Evolutionary conservation across 2,329 filamentous ascomycete genomes (phyloP).

Genomic region (Diaporthe capsici): DNA sequence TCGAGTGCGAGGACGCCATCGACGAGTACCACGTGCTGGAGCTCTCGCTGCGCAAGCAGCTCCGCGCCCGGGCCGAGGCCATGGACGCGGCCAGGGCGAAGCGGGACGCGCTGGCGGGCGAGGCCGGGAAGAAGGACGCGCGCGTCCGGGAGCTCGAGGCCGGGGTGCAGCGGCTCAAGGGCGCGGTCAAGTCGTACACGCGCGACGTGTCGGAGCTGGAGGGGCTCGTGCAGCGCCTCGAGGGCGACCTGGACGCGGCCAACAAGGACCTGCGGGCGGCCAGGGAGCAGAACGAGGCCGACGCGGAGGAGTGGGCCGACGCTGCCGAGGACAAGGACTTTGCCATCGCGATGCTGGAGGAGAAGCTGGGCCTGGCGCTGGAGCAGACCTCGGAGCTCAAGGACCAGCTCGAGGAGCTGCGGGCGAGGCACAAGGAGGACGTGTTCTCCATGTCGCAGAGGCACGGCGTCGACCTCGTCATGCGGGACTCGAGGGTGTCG

Average conservation of each 20-base stretch:
- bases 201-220: conserved; percentile 69
- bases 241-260: conserved; percentile 54
- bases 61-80: conserved; percentile 65
- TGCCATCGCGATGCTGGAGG: conserved; percentile 59
- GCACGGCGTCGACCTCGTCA: conserved; percentile 63
- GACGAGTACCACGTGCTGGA: conserved; percentile 73
- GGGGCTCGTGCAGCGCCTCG: conserved; percentile 62
- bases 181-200: conserved; percentile 66
- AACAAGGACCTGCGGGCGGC: conserved; percentile 44
- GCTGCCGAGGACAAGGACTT: conserved; percentile 55
- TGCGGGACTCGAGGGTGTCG: conserved; percentile 63
- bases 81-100: conserved; percentile 64
- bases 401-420: conserved; percentile 55
- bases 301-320: conserved; percentile 52
- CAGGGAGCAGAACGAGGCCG: conserved; percentile 49
- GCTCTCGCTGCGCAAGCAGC: conserved; percentile 68
- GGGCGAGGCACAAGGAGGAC: conserved; percentile 46
- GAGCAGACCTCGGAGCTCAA: conserved; percentile 56
- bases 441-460: conserved; percentile 53
- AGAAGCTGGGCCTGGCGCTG: conserved; percentile 58
- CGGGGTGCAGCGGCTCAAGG: conserved; percentile 64
- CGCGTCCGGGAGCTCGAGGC: conserved; percentile 63
- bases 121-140: conserved; percentile 51
- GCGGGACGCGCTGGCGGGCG: conserved; percentile 51
- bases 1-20: conserved; percentile 66